Base-by-base conservation (phyloP, 805 yeast genomes). In the Starmerella riodocensis region DNA sequence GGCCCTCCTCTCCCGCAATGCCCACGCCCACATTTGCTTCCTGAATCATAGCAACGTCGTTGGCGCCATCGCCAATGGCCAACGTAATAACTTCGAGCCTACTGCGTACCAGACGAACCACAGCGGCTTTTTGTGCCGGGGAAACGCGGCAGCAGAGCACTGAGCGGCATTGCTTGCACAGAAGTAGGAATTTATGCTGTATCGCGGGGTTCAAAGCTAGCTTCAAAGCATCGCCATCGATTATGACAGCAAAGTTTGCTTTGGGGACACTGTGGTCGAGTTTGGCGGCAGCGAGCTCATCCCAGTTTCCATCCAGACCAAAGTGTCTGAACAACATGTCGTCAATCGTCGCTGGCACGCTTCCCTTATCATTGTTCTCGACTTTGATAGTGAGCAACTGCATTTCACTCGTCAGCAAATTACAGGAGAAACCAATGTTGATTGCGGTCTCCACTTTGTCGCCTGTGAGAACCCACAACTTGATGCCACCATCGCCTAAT, bases 381-480 rank as follows among this genome's bases (percentile, higher is more conserved):
- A 56, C 48, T 21, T 53, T 53, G 5, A 81, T 67, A 19, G 77
- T 75, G 36, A 80, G 60, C 34, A 82, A 58, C 50, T 77, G 73
- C 93, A 81, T 81, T 30, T 69, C 74, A 47, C 70, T 77, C 42
- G 73, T 76, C 36, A 81, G 64, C 53, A 81, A 62, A 48, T 81
- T 81, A 60, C 93, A 80, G 13, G 85, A 76, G 54, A 79, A 80
- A 2, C 93, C 93, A 57, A 80, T 80, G 58, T 81, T 81, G 56
- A 80, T 81, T 3, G 93, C 93, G n/a, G 93, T 80, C 58, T 80
- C 93, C 33, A 80, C 76, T 56, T 78, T 75, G 59, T 80, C 93
- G 48, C 93, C 93, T 11, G 93, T 80, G 22, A 80, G 63, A 35
- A 80, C 91, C 93, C 93, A 80, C 28, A 81, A 65, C 59, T 80